Base-by-base conservation (phyloP, 1,139 yeast species). In the Protomyces inouyei region DNA sequence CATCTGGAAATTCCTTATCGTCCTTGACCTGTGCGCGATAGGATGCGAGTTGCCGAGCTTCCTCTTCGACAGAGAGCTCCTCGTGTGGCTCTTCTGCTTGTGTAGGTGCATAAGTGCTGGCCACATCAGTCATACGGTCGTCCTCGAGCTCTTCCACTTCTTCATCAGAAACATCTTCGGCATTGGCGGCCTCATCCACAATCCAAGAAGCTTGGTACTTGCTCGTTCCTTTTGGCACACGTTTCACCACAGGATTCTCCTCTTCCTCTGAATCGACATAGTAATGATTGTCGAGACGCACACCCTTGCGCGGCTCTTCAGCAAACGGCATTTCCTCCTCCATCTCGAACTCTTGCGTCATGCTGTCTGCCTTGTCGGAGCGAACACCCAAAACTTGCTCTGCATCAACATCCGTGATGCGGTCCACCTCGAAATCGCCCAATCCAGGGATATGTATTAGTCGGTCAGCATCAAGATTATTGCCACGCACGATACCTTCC, bases 201-300 rank as follows among this genome's bases (percentile, higher is more conserved):
- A 88, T 82, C 98, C 98, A 93, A 73, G 89, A 84, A 6, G 96
- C 89, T 77, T 93, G 98, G 74, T 92, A 92, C 66, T 88, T 96
- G 0, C 97, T 91, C 57, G 96, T 86, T 25, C 98, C 98, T 72
- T 83, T 83, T 21, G 98, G 98, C 37, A 89, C 78, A 71, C 79
- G 82, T 66, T 76, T 78, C 72, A 76, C 75, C 65, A 73, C 67
- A 45, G 70, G 68, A 6, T 68, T 71, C 18, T 69, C 72, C 4
- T 70, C 73, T 25, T 73, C 75, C 18, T 74, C 78, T 12, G 76
- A 79, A 69, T 77, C 83, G 69, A 87, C 82, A 72, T 85, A 86
- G 48, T 80, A 82, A 70, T 82, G 86, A 55, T 87, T 92, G 70
- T 88, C 95, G 75, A 87, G 82, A 73, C 89, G 80, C 25, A 88